Percentiles rank a stretch among this genome's conserved stretches.
Conservation (phyloP, 805 yeast species). For the Komagataella kurtzmanii region DNA sequence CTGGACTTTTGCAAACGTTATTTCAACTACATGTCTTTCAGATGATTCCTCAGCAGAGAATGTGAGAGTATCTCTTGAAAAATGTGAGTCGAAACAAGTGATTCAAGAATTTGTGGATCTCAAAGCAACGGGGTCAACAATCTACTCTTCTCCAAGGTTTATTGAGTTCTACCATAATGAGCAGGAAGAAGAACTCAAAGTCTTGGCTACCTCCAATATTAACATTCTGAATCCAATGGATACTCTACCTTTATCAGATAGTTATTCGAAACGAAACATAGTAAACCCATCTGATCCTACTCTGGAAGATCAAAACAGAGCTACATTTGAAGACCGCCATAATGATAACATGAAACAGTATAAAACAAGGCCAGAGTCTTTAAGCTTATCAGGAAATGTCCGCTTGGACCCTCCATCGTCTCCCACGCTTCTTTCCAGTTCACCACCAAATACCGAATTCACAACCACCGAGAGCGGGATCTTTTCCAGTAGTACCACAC, state of each 20-base stretch:
- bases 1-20: constrained; percentile 67
- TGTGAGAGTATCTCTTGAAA: constrained; percentile 54
- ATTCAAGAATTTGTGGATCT: constrained; percentile 35
- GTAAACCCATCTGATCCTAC: background rate
- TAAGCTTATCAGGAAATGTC: background rate
- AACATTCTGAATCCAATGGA: background rate
- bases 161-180: constrained; percentile 36
- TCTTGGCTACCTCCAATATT: background rate
- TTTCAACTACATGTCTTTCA: constrained; percentile 64
- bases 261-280: background rate
- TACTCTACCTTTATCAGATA: background rate
- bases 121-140: constrained; percentile 53
- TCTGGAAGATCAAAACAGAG: background rate
- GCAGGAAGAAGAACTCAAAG: constrained; percentile 2
- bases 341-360: background rate
- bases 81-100: constrained; percentile 50
- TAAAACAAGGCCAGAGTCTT: background rate
- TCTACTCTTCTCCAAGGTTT: constrained; percentile 46
- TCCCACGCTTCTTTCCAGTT: background rate
- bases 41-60: constrained; percentile 69
- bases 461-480: background rate
- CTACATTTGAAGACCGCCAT: background rate
- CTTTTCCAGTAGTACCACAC: background rate
- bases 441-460: background rate
- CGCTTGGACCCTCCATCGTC: background rate